Base-by-base conservation (phyloP, 2,329 filamentous ascomycete species). In the Coniella vitis region DNA sequence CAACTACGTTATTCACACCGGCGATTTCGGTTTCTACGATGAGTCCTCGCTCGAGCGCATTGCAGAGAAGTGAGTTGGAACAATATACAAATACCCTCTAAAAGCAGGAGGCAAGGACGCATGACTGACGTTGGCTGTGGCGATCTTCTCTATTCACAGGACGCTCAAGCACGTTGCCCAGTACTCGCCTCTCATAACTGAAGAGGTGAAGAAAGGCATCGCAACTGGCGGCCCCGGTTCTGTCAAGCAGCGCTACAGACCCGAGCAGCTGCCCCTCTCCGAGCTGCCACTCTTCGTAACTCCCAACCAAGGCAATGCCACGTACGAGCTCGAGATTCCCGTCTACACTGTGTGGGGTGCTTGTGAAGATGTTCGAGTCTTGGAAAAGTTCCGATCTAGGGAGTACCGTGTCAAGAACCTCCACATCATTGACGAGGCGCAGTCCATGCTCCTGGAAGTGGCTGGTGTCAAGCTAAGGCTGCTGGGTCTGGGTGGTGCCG, bases 331-430 rank as follows among this genome's bases (percentile, higher is more conserved):
- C 50, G 90, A 98, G 54, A 86, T 98, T 50, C 93, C 93, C 0
- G 93, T 98, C 49, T 97, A 96, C 72, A 98, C 93, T 36, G 93
- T 98, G 34, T 98, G 93, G 93, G 93, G 93, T 64, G 93, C 93
- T 41, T 98, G 93, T 64, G 93, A 98, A 70, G 93, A 98, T 76
- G 93, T 98, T 17, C 85, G 93, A 50, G 93, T 98, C 22, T 70
- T 98, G 61, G 93, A 98, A 70, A 96, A 95, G 73, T 95, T 98
- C 70, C 82, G 93, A 55, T 96, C 93, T 12, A 88, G 88, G 57
- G 93, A 98, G 71, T 98, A 98, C 74, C 97, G 96, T 73, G 87
- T 98, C 36, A 84, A 85, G 61, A 98, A 98, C 66, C 81, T 98
- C 57, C 90, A 96, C 74, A 95, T 98, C 63, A 96, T 98, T 60